Base-by-base conservation (phyloP, 768 basidiomycete genomes). In the Amanita polypyramis region DNA sequence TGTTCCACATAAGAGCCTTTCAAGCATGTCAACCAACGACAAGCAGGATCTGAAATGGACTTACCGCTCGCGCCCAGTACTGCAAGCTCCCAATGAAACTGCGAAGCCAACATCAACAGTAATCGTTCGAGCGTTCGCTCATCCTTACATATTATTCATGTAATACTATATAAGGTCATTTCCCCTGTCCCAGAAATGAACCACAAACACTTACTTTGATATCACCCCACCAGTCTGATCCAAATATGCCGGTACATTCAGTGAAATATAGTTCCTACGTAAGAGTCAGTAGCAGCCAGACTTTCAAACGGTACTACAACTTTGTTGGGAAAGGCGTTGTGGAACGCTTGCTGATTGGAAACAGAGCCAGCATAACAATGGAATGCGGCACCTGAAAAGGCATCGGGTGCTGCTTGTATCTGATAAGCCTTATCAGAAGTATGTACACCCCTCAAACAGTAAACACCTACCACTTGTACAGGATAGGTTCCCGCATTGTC, bases 201-300 rank as follows among this genome's bases (percentile, higher is more conserved):
- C 12, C 8, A 15, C 17, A 7, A 20, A 34, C 12, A 35, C 52
- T 35, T 62, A 79, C 83, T 72, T 87, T 87, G 62, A 87, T 79
- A 54, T 87, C 83, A 41, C 65, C 67, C 85, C 85, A 89, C 85
- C 84, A 88, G 57, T 86, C 81, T 7, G 74, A 73, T 11, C 82
- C 80, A 47, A 74, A 61, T 0, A 72, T 77, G 5, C 85, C 84
- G 1, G 76, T 62, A 56, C 86, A 87, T 60, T 88, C 85, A 0
- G 75, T 73, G 51, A 75, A 72, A 48, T 71, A 74, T 14, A 75
- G 67, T 54, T 64, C 73, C 68, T 72, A 25, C 11, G n/a, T 12
- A 21, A 39, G n/a, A 6, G 38, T 38, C 14, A 33, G 11, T 15
- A 2, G 29, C 12, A 3, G 27, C 12, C 23, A 3, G 14, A 6